Evolutionary conservation across 2,329 filamentous ascomycete genomes (phyloP).

Genomic region (Botrytis byssoidea): DNA sequence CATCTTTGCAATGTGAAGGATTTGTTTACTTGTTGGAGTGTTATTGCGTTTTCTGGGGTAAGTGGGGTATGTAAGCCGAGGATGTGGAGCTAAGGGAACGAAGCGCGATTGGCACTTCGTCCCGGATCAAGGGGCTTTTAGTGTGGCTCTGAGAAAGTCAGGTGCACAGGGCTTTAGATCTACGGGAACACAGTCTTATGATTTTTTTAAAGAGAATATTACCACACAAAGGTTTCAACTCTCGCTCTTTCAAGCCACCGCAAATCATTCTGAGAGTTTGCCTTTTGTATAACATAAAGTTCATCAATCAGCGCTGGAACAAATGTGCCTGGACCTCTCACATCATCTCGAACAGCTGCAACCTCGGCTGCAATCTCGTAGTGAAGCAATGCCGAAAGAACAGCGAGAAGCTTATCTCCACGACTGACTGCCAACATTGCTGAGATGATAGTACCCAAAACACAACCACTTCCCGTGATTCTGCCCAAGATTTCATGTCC

Average conservation of each 20-base stretch:
- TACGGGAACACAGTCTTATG: background rate
- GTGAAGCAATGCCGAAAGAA: constrained; percentile 69
- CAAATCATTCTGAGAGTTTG: constrained; percentile 48
- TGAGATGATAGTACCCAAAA: constrained; percentile 77
- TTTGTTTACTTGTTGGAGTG: background rate
- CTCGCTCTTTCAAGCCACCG: constrained; percentile 54
- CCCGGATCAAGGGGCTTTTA: background rate
- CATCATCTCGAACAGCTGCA: constrained; percentile 65
- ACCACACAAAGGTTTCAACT: constrained; percentile 42
- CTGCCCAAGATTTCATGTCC: constrained; percentile 69
- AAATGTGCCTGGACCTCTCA: constrained; percentile 81
- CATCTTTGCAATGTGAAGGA: background rate
- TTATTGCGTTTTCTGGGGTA: constrained; percentile 16
- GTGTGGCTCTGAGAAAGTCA: background rate
- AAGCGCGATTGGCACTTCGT: background rate
- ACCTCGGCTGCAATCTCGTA: constrained; percentile 67
- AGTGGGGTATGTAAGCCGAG: constrained; percentile 15
- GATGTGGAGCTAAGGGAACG: constrained; percentile 5
- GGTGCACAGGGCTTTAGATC: background rate
- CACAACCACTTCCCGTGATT: constrained; percentile 81
- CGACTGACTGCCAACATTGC: constrained; percentile 65
- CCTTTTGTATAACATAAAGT: constrained; percentile 51
- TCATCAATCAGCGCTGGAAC: constrained; percentile 82
- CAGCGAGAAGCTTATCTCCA: constrained; percentile 67
- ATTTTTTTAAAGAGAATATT: background rate